A percentile compares a stretch with the other conserved stretches of the same genome.
These are phyloP conservation scores for Aspergillus thermomutatus DNA, from an alignment of 2,329 filamentous ascomycete species.

Conservation along the genomic window DNA sequence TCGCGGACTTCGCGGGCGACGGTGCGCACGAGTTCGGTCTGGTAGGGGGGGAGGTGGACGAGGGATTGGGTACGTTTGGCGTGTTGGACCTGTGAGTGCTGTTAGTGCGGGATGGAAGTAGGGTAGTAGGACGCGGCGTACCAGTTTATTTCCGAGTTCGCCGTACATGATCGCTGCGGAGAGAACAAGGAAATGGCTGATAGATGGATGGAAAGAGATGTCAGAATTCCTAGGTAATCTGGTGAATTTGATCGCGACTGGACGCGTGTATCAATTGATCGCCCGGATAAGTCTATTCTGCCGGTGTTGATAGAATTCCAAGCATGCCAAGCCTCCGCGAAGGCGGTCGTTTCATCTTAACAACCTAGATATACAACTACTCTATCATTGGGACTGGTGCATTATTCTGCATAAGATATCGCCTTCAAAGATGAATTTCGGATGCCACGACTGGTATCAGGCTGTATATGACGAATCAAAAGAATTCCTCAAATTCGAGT, in stretches of 20 bases:
- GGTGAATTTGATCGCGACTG: neutral
- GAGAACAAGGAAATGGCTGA: no score
- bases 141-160: constrained; percentile 81
- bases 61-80: constrained; percentile 92
- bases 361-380: neutral
- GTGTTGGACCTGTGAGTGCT: constrained; percentile 70
- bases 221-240: neutral
- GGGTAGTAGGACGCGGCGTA: constrained; percentile 38
- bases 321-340: neutral
- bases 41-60: constrained; percentile 81
- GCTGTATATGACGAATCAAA: no score
- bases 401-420: neutral
- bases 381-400: neutral
- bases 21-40: constrained; percentile 82
- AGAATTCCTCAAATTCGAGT: no score
- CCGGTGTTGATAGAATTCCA: neutral
- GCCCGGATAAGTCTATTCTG: neutral
- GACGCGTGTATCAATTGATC: neutral
- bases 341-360: neutral
- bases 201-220: no score
- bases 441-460: no score
- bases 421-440: no score
- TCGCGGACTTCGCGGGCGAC: constrained; percentile 91
- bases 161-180: constrained; percentile 67
- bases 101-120: neutral